Percentiles rank a stretch among this genome's conserved stretches.
phyloP scores from a whole-genome alignment of 83 land plant species.

The Diphasiastrum complanatum region DNA sequence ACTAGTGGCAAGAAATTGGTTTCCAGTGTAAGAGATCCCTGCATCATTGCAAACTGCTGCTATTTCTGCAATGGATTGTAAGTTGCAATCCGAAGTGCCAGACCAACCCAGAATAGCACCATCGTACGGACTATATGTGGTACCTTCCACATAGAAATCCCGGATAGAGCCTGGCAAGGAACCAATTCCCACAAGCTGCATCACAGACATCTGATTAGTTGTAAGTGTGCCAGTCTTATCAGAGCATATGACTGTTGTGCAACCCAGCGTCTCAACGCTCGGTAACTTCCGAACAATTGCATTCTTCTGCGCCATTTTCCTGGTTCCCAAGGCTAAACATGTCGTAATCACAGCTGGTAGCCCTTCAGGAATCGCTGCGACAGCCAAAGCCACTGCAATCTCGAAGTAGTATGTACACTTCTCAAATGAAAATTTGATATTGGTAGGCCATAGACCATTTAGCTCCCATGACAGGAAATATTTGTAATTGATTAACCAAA shows the following conservation, averaged over 20 bases:
- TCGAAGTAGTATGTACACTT: no score
- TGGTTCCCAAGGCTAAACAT: no score
- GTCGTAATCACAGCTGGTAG: no score
- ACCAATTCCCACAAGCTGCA: conserved; percentile 1
- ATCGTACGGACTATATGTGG: conserved; percentile 3
- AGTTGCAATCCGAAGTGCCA: background rate
- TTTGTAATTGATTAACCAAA: conserved; percentile 13
- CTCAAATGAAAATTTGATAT: conserved; percentile 10
- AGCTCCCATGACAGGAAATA: conserved; percentile 4
- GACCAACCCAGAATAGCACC: background rate
- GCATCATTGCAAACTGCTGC: conserved; percentile 8
- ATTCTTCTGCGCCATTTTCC: no score
- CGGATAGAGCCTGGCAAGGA: background rate
- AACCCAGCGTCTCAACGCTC: no score
- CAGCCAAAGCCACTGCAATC: no score
- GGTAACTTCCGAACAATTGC: no score
- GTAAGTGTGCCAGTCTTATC: no score
- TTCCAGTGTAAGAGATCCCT: background rate
- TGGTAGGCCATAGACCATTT: background rate
- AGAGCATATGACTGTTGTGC: no score
- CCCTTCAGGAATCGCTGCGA: no score
- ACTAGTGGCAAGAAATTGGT: conserved; percentile 2
- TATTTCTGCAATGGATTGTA: conserved; percentile 7
- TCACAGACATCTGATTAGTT: no score
- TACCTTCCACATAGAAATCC: background rate